Evolutionary conservation across 257 asterid genomes (phyloP), one percentile per base, ranked within the genome.

Genomic region (Cruciata laevipes): DNA sequence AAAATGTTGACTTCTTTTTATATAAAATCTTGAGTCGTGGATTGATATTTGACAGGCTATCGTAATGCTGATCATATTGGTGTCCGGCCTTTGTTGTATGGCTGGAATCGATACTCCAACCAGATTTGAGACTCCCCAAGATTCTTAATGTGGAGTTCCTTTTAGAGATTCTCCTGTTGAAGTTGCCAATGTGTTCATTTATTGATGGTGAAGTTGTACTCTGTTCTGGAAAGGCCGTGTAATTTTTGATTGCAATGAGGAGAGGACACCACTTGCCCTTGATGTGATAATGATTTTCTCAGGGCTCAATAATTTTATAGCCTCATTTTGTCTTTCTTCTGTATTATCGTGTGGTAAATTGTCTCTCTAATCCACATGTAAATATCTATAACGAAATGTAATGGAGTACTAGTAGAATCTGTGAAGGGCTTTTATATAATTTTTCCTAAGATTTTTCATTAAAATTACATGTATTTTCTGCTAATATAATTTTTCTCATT

Each of bases 81-180:
- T 94, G 75, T 88, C 99, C 3, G 99, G 99, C 58, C 95, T 94
- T 73, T 90, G 99, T 86, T 94, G 99, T 83, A 94, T 94, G 97
- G 83, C 83, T 83, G 97, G 97, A 71, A 94, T 90, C 53, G 99
- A 94, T 80, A 94, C 99, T 66, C 99, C 97, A 21, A 85, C 97
- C 24, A 90, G 99, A 80, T 94, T 90, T 70, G 97, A 90, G 82
- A 66, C 88, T 70, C 95, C 99, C 63, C 89, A 85, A 69, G 95
- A 89, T 65, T 86, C 97, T 70, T 92, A 83, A 84, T 71, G 69
- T 12, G 64, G 61, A 35, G 33, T 37, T 51, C 37, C 61, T 61
- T 65, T 60, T 21, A n/a, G 61, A 44, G 63, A 57, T 59, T 27
- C 61, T 53, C 27, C 33, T 23, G 42, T 56, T 61, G 23, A 44